Evolutionary conservation across 2,329 filamentous ascomycete species (phyloP).

Genomic region (Fusarium falciforme): DNA sequence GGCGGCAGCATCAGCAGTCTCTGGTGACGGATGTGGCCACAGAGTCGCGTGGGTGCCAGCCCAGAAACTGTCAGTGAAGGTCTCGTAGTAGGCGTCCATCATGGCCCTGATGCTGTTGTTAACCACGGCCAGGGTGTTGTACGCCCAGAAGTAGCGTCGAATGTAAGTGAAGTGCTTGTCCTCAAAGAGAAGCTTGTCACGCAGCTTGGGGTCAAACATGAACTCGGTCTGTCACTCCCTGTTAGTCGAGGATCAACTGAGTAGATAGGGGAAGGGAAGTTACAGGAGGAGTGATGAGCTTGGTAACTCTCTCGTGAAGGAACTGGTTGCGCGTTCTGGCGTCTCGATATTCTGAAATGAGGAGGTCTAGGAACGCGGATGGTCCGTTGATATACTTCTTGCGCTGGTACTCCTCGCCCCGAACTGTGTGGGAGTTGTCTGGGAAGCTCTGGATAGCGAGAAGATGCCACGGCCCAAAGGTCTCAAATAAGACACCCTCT

Average conservation of each 20-base stretch:
- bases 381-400: conserved; percentile 70
- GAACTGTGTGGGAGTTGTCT: conserved; percentile 67
- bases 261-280: not conserved
- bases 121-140: conserved; percentile 69
- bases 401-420: conserved; percentile 63
- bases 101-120: conserved; percentile 70
- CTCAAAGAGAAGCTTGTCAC: conserved; percentile 70
- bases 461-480: conserved; percentile 71
- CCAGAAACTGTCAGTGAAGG: conserved; percentile 70
- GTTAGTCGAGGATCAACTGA: conserved; percentile 11
- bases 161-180: conserved; percentile 71
- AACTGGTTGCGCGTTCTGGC: conserved; percentile 68
- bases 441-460: conserved; percentile 69
- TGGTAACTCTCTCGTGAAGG: conserved; percentile 67
- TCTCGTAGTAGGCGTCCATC: conserved; percentile 66
- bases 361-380: conserved; percentile 69
- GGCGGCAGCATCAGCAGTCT: conserved; percentile 56
- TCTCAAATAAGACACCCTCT: conserved; percentile 66
- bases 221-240: conserved; percentile 57
- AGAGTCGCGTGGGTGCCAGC: conserved; percentile 64
- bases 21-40: conserved; percentile 64
- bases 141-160: conserved; percentile 71
- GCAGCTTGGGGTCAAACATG: conserved; percentile 66
- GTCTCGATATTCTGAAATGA: conserved; percentile 70
- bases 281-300: conserved; percentile 62